These are phyloP conservation scores for Colletotrichum navitas DNA, from an alignment of 2,329 filamentous ascomycete genomes.

Conservation along the genomic window DNA sequence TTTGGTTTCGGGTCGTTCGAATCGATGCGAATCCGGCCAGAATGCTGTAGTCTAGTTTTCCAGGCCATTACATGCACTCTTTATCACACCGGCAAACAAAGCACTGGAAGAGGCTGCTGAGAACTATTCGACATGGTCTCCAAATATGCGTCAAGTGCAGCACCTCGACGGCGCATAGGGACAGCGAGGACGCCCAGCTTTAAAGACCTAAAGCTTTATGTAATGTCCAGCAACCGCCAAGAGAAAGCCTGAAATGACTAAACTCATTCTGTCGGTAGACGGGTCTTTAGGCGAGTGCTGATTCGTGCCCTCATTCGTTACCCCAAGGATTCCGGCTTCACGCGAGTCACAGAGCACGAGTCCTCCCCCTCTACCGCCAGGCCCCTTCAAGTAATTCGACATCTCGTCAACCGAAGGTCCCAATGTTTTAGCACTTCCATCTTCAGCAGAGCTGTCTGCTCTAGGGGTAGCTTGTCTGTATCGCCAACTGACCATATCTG, in stretches of 20 bases:
- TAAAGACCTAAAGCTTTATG: constrained; percentile 13
- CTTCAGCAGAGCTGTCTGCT: constrained; percentile 42
- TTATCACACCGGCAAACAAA: too few species aligned
- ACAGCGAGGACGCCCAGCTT: not conserved
- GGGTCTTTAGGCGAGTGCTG: constrained; percentile 35
- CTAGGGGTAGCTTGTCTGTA: constrained; percentile 39
- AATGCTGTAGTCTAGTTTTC: not conserved
- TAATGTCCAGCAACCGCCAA: constrained; percentile 35
- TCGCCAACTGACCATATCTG: constrained; percentile 27
- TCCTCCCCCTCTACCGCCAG: not conserved
- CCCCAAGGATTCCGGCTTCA: constrained; percentile 41
- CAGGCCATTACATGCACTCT: not conserved
- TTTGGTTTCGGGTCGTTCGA: not conserved
- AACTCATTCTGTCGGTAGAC: constrained; percentile 28
- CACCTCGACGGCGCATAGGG: too few species aligned
- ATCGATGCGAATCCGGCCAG: not conserved
- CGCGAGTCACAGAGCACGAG: constrained; percentile 30
- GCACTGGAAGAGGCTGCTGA: not conserved
- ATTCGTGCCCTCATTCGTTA: constrained; percentile 41
- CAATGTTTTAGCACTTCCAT: constrained; percentile 38
- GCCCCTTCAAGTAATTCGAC: constrained; percentile 35
- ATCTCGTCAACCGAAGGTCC: constrained; percentile 25
- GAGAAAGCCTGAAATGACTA: constrained; percentile 29
- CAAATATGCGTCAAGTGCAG: not conserved
- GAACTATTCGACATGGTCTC: not conserved